Base-by-base conservation (phyloP, 805 yeast species). In the Cyberlindnera xylosilytica region DNA sequence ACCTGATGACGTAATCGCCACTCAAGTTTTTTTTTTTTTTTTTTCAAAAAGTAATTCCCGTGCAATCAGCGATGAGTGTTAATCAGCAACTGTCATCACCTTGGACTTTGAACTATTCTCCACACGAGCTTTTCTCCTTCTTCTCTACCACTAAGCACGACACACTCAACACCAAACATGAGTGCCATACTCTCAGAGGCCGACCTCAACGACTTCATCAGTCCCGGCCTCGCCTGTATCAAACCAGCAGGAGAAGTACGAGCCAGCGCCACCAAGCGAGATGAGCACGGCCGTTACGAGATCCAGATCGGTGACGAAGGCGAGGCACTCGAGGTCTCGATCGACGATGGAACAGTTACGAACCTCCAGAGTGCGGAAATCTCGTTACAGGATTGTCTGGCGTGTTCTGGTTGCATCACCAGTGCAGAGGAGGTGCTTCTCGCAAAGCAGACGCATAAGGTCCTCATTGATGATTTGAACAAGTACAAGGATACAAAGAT, bases 371-470 rank as follows among this genome's bases (percentile, higher is more conserved):
- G 88, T 39, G 98, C 97, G 0, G 91, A 86, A 50, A 91, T 93
- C 36, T 84, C 93, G 2, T 66, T 93, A 38, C 82, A 89, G 16
- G 99, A 93, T 67, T 93, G 99, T 64, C 69, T 93, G 41, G 99
- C 99, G 0, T 93, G 99, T 59, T 81, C 95, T 8, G 99, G 99
- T 1, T 93, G 99, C 62, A 88, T 93, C 41, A 93, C 99, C 0
- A 86, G 96, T 4, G 95, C 97, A n/a, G 99, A 93, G 60, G 96
- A 91, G 49, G 88, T 93, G 6, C 67, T 93, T 35, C 84, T 93
- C 31, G 87, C 96, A 2, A 83, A 87, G 51, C 99, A 93, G 61
- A 86, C 95, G 29, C 95, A 90, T 54, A 78, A 76, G 18, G 90
- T 90, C 53, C 72, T 93, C 36, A 51, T 89, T 19, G 74, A 76